Evolutionary conservation across 352 stramenopile genomes (phyloP).

Genomic region (Aphanomyces invadans): DNA sequence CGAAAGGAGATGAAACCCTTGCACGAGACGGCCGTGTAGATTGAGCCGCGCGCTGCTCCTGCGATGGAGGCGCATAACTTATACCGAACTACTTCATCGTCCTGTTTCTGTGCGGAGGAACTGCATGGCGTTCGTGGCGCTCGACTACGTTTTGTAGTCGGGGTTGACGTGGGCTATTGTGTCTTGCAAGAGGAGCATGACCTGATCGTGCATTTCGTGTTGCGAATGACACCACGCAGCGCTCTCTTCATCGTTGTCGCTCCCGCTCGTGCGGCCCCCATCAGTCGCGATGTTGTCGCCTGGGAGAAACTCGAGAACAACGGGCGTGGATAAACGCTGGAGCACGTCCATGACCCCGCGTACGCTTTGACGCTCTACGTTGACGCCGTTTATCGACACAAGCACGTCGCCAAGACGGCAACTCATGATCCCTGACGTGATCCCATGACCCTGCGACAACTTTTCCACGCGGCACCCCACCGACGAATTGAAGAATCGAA

Average conservation of each 20-base stretch:
- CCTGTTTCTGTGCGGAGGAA: too few species aligned
- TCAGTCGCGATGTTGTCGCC: not conserved
- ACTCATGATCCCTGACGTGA: constrained; percentile 72
- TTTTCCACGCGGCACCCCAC: constrained; percentile 26
- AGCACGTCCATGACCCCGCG: constrained; percentile 66
- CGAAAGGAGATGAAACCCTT: constrained; percentile 75
- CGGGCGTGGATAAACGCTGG: constrained; percentile 51
- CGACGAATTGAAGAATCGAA: constrained; percentile 67
- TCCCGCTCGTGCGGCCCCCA: too few species aligned
- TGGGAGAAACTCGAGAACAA: constrained; percentile 49
- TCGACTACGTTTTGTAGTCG: too few species aligned
- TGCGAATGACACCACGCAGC: constrained; percentile 11
- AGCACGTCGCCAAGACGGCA: constrained; percentile 69
- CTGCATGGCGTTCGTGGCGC: too few species aligned
- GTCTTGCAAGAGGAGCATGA: constrained; percentile 15
- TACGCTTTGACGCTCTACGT: constrained; percentile 48
- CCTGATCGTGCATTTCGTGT: constrained; percentile 13
- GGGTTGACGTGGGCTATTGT: constrained; percentile 6
- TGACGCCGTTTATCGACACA: constrained; percentile 60
- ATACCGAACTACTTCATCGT: too few species aligned
- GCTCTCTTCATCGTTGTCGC: constrained; percentile 8
- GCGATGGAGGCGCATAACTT: too few species aligned
- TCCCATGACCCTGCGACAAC: constrained; percentile 47
- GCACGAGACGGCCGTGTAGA: too few species aligned
- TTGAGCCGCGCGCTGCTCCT: too few species aligned